A percentile compares a stretch with the other conserved stretches of the same genome.
phyloP scores from a whole-genome alignment of 352 stramenopile species.

The Pythium monospermum region DNA sequence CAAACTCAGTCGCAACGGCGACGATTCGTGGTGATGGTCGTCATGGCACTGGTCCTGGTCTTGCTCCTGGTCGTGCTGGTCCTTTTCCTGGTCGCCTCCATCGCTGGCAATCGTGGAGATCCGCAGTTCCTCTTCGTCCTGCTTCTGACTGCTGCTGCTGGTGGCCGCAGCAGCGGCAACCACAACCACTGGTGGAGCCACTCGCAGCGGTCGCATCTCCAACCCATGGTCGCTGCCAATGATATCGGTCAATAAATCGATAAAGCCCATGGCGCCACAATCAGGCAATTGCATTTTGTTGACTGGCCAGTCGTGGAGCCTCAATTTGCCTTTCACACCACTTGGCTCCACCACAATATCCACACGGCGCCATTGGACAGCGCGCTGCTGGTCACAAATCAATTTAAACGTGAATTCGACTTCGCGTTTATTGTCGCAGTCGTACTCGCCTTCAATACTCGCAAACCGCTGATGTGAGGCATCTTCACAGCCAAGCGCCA shows the following conservation, averaged over 20 bases:
- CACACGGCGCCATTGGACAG: slow-evolving; percentile 57
- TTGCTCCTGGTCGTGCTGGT: too few species aligned
- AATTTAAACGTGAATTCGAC: slow-evolving; percentile 68
- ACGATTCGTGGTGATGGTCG: too few species aligned
- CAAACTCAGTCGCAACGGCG: slow-evolving; percentile 15
- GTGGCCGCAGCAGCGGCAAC: slow-evolving; percentile 13
- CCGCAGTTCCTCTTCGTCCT: slow-evolving; percentile 16
- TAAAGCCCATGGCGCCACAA: slow-evolving; percentile 65
- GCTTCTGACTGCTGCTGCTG: too few species aligned
- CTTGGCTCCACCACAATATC: slow-evolving; percentile 58
- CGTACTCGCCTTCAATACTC: slow-evolving; percentile 51
- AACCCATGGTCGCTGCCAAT: slow-evolving; percentile 54
- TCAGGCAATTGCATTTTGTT: slow-evolving; percentile 68
- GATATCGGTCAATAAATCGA: slow-evolving; percentile 69
- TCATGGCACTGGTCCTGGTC: too few species aligned
- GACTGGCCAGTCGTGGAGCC: slow-evolving; percentile 76
- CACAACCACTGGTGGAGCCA: not conserved
- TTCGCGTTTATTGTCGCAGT: slow-evolving; percentile 75
- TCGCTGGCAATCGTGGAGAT: too few species aligned
- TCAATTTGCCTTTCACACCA: slow-evolving; percentile 61
- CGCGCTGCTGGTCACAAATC: slow-evolving; percentile 43
- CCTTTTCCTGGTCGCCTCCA: too few species aligned
- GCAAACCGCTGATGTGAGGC: slow-evolving; percentile 29
- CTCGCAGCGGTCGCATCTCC: slow-evolving; percentile 12
- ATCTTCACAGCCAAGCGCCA: too few species aligned